These are phyloP conservation scores for Pythium monospermum DNA, from an alignment of 352 stramenopile species.

Conservation along the genomic window DNA sequence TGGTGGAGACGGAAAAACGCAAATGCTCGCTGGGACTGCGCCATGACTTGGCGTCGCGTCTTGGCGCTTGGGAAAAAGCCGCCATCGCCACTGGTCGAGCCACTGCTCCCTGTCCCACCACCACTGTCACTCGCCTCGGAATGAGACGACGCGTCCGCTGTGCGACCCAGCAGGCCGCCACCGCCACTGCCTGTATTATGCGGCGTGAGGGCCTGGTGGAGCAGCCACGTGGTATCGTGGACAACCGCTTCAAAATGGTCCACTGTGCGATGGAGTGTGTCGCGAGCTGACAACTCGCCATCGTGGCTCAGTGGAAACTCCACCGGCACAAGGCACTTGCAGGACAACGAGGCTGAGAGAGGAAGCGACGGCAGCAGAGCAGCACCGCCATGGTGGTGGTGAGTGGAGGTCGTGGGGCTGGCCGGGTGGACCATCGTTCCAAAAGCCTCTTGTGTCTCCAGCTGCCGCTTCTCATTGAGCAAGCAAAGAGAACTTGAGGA, in stretches of 20 bases:
- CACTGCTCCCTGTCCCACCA: not conserved
- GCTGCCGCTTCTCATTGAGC: no score
- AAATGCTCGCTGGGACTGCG: slow-evolving; percentile 50
- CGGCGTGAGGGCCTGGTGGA: slow-evolving; percentile 22
- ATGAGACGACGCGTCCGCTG: no score
- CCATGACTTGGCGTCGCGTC: slow-evolving; percentile 31
- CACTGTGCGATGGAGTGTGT: slow-evolving; percentile 15
- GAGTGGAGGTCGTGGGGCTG: not conserved
- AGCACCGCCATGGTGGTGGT: not conserved
- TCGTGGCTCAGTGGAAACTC: slow-evolving; percentile 17
- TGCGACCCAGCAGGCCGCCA: no score
- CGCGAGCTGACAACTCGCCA: slow-evolving; percentile 26
- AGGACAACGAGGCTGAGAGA: no score
- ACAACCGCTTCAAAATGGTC: slow-evolving; percentile 22
- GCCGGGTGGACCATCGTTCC: no score
- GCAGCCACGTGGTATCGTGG: slow-evolving; percentile 29
- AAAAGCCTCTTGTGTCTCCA: no score
- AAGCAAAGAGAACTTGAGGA: no score
- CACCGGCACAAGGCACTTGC: slow-evolving; percentile 17
- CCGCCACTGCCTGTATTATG: no score
- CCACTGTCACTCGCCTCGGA: not conserved
- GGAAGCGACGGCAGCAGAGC: not conserved
- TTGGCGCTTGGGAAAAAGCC: slow-evolving; percentile 17
- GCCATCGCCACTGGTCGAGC: no score
- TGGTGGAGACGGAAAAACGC: slow-evolving; percentile 47